A percentile compares a stretch with the other conserved stretches of the same genome.
These are phyloP conservation scores for Talaromyces nanjingensis DNA, from an alignment of 495 filamentous ascomycete species.

Conservation along the genomic window DNA sequence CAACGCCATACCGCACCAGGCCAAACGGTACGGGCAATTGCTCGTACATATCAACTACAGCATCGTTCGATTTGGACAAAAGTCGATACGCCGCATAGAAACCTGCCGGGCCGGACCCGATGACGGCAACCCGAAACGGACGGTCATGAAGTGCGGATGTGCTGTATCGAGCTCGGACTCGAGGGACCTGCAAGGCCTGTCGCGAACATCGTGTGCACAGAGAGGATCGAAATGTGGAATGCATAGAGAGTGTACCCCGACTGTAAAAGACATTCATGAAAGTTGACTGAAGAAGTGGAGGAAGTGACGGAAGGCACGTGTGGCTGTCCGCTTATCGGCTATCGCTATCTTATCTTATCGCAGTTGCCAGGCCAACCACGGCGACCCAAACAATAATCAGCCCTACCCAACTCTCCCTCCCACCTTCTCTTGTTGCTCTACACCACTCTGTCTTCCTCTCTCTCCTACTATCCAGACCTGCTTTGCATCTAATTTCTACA, in stretches of 20 bases:
- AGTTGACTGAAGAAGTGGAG: neutral
- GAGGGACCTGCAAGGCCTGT: neutral
- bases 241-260: no score
- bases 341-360: neutral
- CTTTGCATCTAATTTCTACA: neutral
- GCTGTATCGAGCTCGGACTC: neutral
- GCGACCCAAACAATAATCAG: conserved; percentile 2
- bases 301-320: conserved; percentile 1
- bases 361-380: conserved; percentile 4
- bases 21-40: conserved; percentile 87
- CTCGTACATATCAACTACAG: conserved; percentile 93
- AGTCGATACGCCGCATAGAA: conserved; percentile 90
- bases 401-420: neutral
- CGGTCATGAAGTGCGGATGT: conserved; percentile 14
- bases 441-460: neutral
- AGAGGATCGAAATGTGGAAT: neutral
- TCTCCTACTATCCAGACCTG: neutral
- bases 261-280: no score
- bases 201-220: conserved; percentile 3
- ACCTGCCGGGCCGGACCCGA: conserved; percentile 92
- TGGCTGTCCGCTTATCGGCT: neutral
- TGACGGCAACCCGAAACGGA: conserved; percentile 72
- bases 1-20: conserved; percentile 86
- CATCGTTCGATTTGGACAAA: conserved; percentile 62
- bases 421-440: neutral